Base-by-base conservation (phyloP, 129 eudicot species). In the Pseudognaphalium luteoalbum region DNA sequence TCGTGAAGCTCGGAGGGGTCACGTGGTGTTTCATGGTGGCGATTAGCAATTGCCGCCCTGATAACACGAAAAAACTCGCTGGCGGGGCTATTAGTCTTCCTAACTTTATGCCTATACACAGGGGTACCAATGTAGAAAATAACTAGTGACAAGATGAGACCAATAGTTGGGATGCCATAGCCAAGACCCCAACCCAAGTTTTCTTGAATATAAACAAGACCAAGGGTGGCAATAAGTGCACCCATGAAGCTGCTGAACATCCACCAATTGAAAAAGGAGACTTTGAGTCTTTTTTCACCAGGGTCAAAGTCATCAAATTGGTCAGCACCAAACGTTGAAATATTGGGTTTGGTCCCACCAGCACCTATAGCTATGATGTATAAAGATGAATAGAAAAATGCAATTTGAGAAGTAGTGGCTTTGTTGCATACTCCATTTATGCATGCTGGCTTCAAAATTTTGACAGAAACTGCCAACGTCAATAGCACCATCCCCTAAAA, bases 181-280 rank as follows among this genome's bases (percentile, higher is more conserved):
- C 98, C 98, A 65, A 91, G 82, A 71, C 91, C 97, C 97, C 97
- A 91, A 17, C 98, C 96, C 78, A 94, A 34, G 78, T 94, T 94
- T 51, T 94, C 98, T 87, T 94, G 98, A 39, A 94, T 89, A 74
- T 94, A 94, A 9, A 94, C 98, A 41, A 94, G 90, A 22, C 91
- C 97, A 47, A 89, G 81, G 9, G 87, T 88, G 12, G 98, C 98
- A 41, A 91, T 44, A 20, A 94, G 79, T 41, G 90, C 96, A 42
- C 98, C 98, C n/a, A 78, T 70, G 78, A 87, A 94, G 44, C 90
- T 81, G 63, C 96, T 87, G 39, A 94, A 94, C 97, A 91, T 91
- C 98, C 98, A 94, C 98, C 98, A 94, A 44, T 94, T 94, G 78
- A 94, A 94, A 79, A 94, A 94, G 14, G 97, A 91, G 15, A 68